phyloP scores from a whole-genome alignment of 1,284 basidiomycete genomes.

The Melampsora americana region DNA sequence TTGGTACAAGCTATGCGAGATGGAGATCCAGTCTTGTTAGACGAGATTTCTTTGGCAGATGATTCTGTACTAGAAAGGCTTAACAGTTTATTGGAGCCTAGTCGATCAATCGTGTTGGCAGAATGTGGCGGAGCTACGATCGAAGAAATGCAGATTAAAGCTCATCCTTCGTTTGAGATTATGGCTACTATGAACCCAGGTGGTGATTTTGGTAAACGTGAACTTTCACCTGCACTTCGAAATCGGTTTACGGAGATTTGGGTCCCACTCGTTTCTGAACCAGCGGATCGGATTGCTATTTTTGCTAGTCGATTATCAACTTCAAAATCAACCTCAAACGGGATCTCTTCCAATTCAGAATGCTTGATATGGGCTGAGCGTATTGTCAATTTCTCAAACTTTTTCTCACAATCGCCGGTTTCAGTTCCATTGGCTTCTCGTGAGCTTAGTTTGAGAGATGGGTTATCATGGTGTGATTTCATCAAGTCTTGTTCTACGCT shows the following conservation, averaged over 20 bases:
- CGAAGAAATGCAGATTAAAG: slow-evolving; percentile 67
- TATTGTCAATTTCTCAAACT: slow-evolving; percentile 76
- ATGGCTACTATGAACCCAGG: slow-evolving; percentile 99
- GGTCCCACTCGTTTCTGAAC: slow-evolving; percentile 82
- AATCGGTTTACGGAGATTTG: slow-evolving; percentile 99
- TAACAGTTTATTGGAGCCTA: slow-evolving; percentile 92
- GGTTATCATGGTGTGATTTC: slow-evolving; percentile 89
- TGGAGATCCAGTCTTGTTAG: slow-evolving; percentile 84
- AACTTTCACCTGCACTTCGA: slow-evolving; percentile 89
- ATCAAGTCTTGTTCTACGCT: slow-evolving; percentile 61
- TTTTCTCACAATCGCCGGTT: slow-evolving; percentile 68
- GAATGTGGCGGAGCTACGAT: slow-evolving; percentile 79
- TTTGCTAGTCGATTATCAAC: slow-evolving; percentile 70
- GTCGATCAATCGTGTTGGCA: slow-evolving; percentile 82
- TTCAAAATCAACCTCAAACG: slow-evolving; percentile 56
- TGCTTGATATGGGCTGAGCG: slow-evolving; percentile 61
- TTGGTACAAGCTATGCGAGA: slow-evolving; percentile 84
- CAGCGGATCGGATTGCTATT: slow-evolving; percentile 75
- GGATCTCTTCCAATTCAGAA: neutral
- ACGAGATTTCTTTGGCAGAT: slow-evolving; percentile 96
- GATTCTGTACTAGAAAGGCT: slow-evolving; percentile 96
- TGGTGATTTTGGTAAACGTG: slow-evolving; percentile 98
- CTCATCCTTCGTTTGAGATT: slow-evolving; percentile 73
- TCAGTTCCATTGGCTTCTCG: slow-evolving; percentile 61
- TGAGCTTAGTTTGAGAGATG: slow-evolving; percentile 72